These are phyloP conservation scores for Tolypocladium sp. DNA, from an alignment of 2,329 filamentous ascomycete genomes.

Conservation along the genomic window DNA sequence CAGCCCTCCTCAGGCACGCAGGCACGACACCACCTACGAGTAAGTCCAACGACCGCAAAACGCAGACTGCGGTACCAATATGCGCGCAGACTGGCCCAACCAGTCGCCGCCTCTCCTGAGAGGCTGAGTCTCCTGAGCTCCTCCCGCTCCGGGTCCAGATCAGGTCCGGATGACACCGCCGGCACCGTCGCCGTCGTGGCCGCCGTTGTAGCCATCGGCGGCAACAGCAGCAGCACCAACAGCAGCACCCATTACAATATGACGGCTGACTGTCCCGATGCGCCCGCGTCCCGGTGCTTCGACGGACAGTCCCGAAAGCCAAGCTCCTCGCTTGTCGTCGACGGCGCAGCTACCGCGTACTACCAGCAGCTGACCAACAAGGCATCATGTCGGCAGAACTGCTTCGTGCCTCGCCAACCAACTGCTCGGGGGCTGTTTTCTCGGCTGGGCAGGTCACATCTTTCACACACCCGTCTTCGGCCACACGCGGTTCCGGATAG, in stretches of 20 bases:
- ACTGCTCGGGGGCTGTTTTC: not conserved
- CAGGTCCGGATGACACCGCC: not conserved
- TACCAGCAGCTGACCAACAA: not conserved
- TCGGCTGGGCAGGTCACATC: not conserved
- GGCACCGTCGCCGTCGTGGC: not conserved
- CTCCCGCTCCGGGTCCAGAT: not conserved
- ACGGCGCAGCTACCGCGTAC: no score
- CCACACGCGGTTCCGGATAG: not conserved
- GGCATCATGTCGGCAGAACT: not conserved
- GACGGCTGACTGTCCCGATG: not conserved
- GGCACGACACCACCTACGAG: not conserved
- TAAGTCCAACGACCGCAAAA: not conserved
- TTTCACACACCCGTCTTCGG: not conserved
- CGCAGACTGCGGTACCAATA: not conserved
- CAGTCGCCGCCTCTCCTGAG: not conserved
- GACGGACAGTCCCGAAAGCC: no score
- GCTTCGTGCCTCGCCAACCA: not conserved
- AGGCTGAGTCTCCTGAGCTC: not conserved
- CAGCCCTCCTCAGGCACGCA: not conserved
- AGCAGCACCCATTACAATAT: not conserved
- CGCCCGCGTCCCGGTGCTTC: not conserved
- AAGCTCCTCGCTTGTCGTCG: no score
- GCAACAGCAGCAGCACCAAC: not conserved
- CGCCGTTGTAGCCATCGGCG: not conserved
- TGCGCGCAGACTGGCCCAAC: not conserved